phyloP scores from a whole-genome alignment of 495 filamentous ascomycete species.

The Paragyromitra xinjiangensis region DNA sequence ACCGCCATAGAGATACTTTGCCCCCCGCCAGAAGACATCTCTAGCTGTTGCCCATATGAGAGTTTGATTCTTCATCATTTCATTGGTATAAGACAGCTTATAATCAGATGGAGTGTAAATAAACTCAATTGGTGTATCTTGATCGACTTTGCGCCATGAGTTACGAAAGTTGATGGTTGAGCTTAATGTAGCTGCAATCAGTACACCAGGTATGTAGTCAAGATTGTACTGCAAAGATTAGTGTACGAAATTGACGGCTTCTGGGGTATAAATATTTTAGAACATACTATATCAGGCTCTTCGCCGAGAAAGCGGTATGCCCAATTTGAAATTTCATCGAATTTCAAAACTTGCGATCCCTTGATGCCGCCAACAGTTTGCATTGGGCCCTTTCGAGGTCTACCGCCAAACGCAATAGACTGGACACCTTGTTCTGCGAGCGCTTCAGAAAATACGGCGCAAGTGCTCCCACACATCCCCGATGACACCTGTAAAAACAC shows the following conservation, averaged over 20 bases:
- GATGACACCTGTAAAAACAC: constrained; percentile 21
- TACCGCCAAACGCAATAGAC: constrained; percentile 45
- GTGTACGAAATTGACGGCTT: not conserved
- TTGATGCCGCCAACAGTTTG: constrained; percentile 54
- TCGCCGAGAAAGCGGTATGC: constrained; percentile 14
- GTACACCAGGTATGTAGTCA: constrained; percentile 16
- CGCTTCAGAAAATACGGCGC: constrained; percentile 53
- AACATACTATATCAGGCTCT: constrained; percentile 11
- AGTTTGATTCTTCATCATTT: constrained; percentile 27
- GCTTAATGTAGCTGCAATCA: not conserved
- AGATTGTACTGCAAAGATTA: constrained; percentile 14
- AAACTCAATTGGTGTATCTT: constrained; percentile 48
- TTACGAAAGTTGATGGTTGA: constrained; percentile 50
- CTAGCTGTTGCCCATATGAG: constrained; percentile 46
- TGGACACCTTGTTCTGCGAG: constrained; percentile 38
- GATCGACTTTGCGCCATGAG: constrained; percentile 49
- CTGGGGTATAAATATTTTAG: not conserved
- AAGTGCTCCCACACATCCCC: constrained; percentile 52
- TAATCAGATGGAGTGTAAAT: constrained; percentile 48
- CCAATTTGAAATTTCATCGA: constrained; percentile 37
- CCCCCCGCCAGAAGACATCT: constrained; percentile 45
- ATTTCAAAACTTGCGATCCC: constrained; percentile 46
- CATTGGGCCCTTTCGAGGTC: constrained; percentile 46
- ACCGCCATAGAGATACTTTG: constrained; percentile 21
- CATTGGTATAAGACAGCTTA: constrained; percentile 39